Evolutionary conservation across 768 basidiomycete genomes (phyloP).

Genomic region (Serendipita indica): DNA sequence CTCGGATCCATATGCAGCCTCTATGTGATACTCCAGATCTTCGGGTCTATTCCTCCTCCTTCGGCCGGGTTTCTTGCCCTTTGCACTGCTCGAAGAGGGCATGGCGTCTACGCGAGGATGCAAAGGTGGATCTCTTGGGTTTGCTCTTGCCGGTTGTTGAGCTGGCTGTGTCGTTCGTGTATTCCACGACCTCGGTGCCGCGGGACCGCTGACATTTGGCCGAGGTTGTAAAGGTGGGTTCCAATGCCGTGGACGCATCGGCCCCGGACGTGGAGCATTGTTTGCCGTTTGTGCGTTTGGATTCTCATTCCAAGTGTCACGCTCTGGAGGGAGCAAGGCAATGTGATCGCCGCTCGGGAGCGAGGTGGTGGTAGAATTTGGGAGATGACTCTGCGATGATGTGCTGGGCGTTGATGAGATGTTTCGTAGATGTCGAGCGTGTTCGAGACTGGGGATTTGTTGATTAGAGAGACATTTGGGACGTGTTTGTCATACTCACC

Average conservation of each 20-base stretch:
- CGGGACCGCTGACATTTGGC: not conserved
- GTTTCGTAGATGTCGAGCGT: not conserved
- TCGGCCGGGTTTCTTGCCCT: not conserved
- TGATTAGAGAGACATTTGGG: not conserved
- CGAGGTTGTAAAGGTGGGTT: not conserved
- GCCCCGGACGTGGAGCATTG: not conserved
- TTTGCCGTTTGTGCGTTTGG: not conserved
- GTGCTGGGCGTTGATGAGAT: not conserved
- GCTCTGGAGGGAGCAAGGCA: not conserved
- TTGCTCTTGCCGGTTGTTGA: no score
- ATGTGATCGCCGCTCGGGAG: not conserved
- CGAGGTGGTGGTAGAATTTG: not conserved
- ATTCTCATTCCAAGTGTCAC: conserved; percentile 3
- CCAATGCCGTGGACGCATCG: not conserved
- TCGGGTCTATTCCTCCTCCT: not conserved
- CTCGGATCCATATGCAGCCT: not conserved
- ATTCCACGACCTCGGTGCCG: not conserved
- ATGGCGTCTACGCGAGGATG: no score
- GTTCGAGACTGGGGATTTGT: not conserved
- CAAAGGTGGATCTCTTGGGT: no score
- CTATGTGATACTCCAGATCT: not conserved
- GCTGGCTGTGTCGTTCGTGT: not conserved
- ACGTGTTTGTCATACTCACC: conserved; percentile 4
- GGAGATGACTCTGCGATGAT: not conserved
- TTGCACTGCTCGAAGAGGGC: no score